phyloP scores from a whole-genome alignment of 2,329 filamentous ascomycete genomes.

The Apiospora phragmitis region DNA sequence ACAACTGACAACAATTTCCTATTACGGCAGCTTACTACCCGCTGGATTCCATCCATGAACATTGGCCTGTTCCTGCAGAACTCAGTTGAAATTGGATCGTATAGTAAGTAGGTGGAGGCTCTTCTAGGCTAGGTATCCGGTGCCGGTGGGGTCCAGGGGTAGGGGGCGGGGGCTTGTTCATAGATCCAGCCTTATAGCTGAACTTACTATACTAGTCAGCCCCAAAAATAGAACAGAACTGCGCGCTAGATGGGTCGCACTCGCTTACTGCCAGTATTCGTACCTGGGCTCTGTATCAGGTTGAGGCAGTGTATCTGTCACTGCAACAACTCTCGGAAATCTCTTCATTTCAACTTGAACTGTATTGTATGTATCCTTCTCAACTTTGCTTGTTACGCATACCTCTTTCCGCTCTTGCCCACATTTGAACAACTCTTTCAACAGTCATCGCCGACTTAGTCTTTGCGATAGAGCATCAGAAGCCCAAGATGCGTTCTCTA shows the following conservation, averaged over 20 bases:
- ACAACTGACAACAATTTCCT: background rate
- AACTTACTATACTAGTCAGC: background rate
- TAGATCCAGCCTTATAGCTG: background rate
- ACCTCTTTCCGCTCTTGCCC: background rate
- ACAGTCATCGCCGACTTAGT: too few species aligned
- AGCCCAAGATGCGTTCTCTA: background rate
- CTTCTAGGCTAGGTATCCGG: background rate
- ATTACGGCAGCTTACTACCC: background rate
- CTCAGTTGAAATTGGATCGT: background rate
- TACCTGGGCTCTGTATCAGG: background rate
- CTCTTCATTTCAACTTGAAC: background rate
- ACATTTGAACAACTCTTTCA: background rate
- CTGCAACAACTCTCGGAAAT: background rate
- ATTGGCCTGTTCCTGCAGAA: background rate
- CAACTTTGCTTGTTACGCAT: background rate
- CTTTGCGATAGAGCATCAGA: background rate
- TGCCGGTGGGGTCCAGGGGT: background rate
- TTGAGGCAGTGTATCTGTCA: background rate
- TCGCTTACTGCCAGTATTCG: background rate
- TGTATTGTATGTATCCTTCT: background rate
- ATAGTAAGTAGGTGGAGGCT: background rate
- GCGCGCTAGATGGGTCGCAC: background rate
- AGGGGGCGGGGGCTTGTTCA: background rate
- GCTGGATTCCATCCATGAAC: background rate
- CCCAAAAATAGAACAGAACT: background rate